phyloP scores from a whole-genome alignment of 495 filamentous ascomycete genomes.

The Staphylotrichum longicolle region DNA sequence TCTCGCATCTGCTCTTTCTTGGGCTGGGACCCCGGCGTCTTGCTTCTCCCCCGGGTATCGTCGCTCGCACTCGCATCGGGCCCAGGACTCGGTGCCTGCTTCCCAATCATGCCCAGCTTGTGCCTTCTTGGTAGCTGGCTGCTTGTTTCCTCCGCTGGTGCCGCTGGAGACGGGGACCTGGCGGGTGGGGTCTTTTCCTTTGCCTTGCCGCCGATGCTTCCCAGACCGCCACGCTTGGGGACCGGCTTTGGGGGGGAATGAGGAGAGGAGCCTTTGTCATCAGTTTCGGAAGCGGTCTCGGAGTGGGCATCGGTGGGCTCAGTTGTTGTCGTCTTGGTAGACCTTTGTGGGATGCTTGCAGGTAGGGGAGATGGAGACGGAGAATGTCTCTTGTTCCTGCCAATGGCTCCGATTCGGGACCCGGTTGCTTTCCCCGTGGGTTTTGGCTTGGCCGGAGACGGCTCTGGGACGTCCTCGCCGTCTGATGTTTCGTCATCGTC shows the following conservation, averaged over 20 bases:
- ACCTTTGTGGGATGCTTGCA: slow-evolving; percentile 16
- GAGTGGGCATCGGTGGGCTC: slow-evolving; percentile 21
- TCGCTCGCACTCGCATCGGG: slow-evolving; percentile 17
- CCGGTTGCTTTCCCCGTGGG: slow-evolving; percentile 2
- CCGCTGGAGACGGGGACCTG: slow-evolving; percentile 24
- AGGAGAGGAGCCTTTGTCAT: slow-evolving; percentile 19
- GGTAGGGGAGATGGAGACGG: slow-evolving; percentile 24
- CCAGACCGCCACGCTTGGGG: slow-evolving; percentile 34
- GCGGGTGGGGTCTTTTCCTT: slow-evolving; percentile 12
- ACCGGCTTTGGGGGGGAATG: slow-evolving; percentile 26
- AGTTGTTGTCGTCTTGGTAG: background rate
- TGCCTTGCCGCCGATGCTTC: slow-evolving; percentile 44
- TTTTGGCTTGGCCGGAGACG: slow-evolving; percentile 5
- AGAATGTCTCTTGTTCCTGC: slow-evolving; percentile 26
- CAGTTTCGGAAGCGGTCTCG: slow-evolving; percentile 45
- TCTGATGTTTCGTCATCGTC: slow-evolving; percentile 40
- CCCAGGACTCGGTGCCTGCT: slow-evolving; percentile 22
- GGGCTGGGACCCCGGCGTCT: slow-evolving; percentile 9
- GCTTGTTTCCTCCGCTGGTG: slow-evolving; percentile 1
- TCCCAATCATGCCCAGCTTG: slow-evolving; percentile 42
- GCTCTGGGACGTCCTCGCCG: slow-evolving; percentile 31
- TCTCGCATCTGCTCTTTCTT: slow-evolving; percentile 31
- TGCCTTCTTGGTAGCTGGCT: slow-evolving; percentile 23
- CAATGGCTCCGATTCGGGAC: slow-evolving; percentile 31
- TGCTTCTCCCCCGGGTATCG: slow-evolving; percentile 25